These are phyloP conservation scores for Calonectria fujianensis DNA, from an alignment of 2,329 filamentous ascomycete genomes.

Conservation along the genomic window DNA sequence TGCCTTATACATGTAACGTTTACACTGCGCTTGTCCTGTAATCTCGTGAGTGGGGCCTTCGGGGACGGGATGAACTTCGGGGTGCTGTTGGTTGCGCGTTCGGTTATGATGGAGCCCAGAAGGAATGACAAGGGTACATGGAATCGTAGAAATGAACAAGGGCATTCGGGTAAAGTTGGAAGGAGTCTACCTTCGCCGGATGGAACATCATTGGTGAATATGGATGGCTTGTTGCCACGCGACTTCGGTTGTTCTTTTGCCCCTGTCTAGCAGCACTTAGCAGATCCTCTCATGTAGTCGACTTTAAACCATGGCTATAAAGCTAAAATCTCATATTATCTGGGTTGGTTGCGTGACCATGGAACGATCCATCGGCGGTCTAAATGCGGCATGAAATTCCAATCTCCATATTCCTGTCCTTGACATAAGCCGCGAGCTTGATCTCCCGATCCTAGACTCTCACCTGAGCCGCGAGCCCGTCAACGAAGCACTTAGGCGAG, in stretches of 20 bases:
- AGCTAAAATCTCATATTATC: background rate
- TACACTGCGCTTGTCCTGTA: conserved; percentile 14
- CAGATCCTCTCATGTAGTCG: background rate
- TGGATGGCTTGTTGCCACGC: background rate
- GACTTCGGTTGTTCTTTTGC: background rate
- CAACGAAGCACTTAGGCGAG: background rate
- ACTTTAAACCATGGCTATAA: background rate
- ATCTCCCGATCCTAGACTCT: background rate
- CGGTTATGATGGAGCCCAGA: background rate
- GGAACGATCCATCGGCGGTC: background rate
- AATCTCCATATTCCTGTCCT: background rate
- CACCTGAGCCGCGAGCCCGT: conserved; percentile 1
- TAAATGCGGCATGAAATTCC: background rate
- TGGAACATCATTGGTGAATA: background rate
- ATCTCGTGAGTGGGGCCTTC: conserved; percentile 14
- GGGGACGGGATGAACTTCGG: conserved; percentile 8
- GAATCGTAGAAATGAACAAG: background rate
- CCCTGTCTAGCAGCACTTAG: background rate
- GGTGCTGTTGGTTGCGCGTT: conserved; percentile 1
- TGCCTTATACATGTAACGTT: conserved; percentile 15
- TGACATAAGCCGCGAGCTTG: background rate
- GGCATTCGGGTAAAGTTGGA: background rate
- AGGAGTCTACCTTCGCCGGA: background rate
- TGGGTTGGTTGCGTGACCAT: background rate
- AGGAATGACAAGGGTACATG: background rate